Conservation (phyloP, 2,329 filamentous ascomycete genomes). For the Curvularia spicifera region DNA sequence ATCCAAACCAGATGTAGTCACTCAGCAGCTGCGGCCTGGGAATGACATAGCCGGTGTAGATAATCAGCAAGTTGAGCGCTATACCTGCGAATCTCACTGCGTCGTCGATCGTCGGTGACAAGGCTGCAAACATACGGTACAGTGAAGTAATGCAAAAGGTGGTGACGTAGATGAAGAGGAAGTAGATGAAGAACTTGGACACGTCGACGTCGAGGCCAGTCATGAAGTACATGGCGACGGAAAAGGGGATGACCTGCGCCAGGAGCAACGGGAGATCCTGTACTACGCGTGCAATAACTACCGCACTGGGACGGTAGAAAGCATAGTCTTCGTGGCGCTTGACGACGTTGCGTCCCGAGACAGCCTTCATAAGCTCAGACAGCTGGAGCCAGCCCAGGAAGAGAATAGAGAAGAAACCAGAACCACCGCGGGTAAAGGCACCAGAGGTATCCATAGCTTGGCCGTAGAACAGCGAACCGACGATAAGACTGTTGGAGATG, state of each 20-base stretch:
- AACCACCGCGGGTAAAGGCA: slow-evolving; percentile 68
- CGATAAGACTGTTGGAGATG: slow-evolving; percentile 74
- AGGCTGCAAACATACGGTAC: slow-evolving; percentile 70
- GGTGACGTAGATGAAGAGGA: slow-evolving; percentile 68
- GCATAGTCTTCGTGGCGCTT: slow-evolving; percentile 71
- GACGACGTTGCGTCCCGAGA: slow-evolving; percentile 72
- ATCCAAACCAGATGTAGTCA: slow-evolving; percentile 69
- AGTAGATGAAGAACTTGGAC: slow-evolving; percentile 70
- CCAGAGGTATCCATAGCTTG: slow-evolving; percentile 65
- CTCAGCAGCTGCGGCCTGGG: slow-evolving; percentile 65
- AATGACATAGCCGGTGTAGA: slow-evolving; percentile 73
- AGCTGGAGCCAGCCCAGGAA: slow-evolving; percentile 76
- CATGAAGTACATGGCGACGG: slow-evolving; percentile 71
- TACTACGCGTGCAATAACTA: slow-evolving; percentile 66
- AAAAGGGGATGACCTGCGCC: slow-evolving; percentile 64
- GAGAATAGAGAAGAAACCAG: slow-evolving; percentile 70
- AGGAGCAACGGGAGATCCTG: slow-evolving; percentile 68
- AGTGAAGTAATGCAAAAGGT: slow-evolving; percentile 68
- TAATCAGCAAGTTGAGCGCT: slow-evolving; percentile 65
- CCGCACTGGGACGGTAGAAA: slow-evolving; percentile 72
- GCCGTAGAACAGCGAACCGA: slow-evolving; percentile 80
- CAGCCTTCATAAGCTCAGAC: slow-evolving; percentile 78
- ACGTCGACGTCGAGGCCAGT: slow-evolving; percentile 63
- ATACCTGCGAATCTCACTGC: slow-evolving; percentile 70
- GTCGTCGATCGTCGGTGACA: slow-evolving; percentile 69